Base-by-base conservation (phyloP, 1,284 basidiomycete genomes). In the Phellopilus nigrolimitatus region DNA sequence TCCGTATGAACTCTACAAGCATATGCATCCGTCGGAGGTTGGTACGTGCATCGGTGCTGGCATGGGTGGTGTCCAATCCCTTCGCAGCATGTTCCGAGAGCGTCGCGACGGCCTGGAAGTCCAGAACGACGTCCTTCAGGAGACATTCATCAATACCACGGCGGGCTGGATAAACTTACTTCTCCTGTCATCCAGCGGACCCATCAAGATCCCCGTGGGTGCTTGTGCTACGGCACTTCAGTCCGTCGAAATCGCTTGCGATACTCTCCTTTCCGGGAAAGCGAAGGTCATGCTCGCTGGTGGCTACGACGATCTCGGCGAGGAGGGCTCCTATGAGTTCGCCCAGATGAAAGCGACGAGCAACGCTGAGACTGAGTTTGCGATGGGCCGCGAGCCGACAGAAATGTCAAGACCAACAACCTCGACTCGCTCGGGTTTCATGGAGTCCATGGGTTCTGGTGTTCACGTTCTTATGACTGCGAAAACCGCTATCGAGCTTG, bases 341-440 rank as follows among this genome's bases (percentile, higher is more conserved):
- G 95, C 94, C 52, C 98, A 98, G 77, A 99, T 99, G 97, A 97
- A 97, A 72, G 97, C 97, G 4, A 99, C 97, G 5, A 94, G 90
- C 70, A 97, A 95, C 65, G 88, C 94, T 4, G 91, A 95, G 68
- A 91, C 91, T 33, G 97, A 99, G 71, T 89, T 97, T 63, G 95
- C 95, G 7, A 97, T 97, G 82, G 97, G 97, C 57, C 93, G 97
- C 61, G 95, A 99, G 70, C 95, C 95, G 24, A 91, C 88, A 39
- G 95, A 99, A 70, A 95, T 98, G 89, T 99, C 95, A 49, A 88
- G 95, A 56, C 97, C 97, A 22, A 90, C 95, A 34, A 98, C 95
- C 4, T 91, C 88, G 21, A 98, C 94, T 60, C 91, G 97, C 65
- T 79, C 93, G 64, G 94, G 95, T 58, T 95, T 95, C 72, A 95